Evolutionary conservation across 345 rosid genomes (phyloP), one percentile per base, ranked within the genome.

Genomic region (Microcos paniculata): DNA sequence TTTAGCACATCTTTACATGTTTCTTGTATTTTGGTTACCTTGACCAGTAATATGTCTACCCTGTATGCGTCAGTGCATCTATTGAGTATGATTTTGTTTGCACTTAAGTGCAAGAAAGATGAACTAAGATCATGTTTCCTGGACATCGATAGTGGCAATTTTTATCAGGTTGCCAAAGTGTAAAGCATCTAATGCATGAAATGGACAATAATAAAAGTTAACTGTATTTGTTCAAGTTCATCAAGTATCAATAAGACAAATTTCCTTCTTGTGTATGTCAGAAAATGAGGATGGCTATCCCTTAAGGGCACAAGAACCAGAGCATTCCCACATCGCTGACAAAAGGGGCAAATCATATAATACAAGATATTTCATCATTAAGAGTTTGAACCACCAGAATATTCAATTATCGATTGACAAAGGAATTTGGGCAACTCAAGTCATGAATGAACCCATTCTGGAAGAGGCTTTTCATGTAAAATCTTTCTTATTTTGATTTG

Each of bases 361-460:
- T 67, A 87, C 94, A 70, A 91, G 94, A 81, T 95, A 92, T 80
- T 95, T 95, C 84, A 86, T 95, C 81, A 92, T 92, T 89, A 95
- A 95, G 86, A 95, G 99, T 88, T 87, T 95, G 79, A 92, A 90
- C 76, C 88, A 89, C 81, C 85, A 90, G 30, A 95, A 95, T 74
- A 85, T 95, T 81, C 95, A 83, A 84, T 85, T 85, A 35, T 91
- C 99, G 56, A 77, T 92, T 13, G 90, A 90, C 80, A 91, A 79
- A 82, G 99, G 95, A 71, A 89, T 92, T 69, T 95, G 98, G 99
- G 99, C 99, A 77, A 95, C 99, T 81, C 98, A 95, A 85, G 98
- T 95, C 71, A 92, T 91, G 98, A 95, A 95, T 84, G 99, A 95
- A 85, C 98, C 98, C 72, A 92, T 95, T 78, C 70, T 91, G 85